Evolutionary conservation across 805 yeast species (phyloP).

Genomic region (Suhomyces sp.): DNA sequence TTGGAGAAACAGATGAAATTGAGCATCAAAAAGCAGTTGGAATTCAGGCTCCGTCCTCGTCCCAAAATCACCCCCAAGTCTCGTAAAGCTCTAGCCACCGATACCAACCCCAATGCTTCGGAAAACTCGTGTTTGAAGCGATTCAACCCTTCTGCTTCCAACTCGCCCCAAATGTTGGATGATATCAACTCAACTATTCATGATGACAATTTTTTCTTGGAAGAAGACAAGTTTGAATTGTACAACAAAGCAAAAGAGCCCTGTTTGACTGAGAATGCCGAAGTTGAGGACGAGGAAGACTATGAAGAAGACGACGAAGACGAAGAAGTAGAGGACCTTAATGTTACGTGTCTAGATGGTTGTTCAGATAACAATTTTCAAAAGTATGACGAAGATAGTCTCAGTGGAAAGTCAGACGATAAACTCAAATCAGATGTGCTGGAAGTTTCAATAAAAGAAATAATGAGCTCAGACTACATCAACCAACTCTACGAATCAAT

Average conservation of each 20-base stretch:
- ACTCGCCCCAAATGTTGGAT: slow-evolving; percentile 39
- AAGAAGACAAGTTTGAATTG: slow-evolving; percentile 34
- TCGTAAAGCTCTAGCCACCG: slow-evolving; percentile 16
- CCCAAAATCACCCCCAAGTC: slow-evolving; percentile 36
- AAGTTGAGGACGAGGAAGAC: slow-evolving; percentile 17
- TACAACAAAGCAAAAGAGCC: slow-evolving; percentile 20
- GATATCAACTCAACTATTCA: slow-evolving; percentile 26
- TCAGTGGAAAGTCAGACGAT: slow-evolving; percentile 1
- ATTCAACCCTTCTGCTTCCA: slow-evolving; percentile 35
- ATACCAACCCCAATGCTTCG: background rate
- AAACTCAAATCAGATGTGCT: slow-evolving; percentile 8
- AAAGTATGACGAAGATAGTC: background rate
- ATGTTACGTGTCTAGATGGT: background rate
- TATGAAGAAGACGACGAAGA: slow-evolving; percentile 28
- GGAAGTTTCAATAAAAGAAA: slow-evolving; percentile 1
- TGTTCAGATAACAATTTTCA: background rate
- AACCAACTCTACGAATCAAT: slow-evolving; percentile 33
- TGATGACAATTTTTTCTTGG: slow-evolving; percentile 30
- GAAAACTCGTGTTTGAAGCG: slow-evolving; percentile 14
- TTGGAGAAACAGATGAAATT: slow-evolving; percentile 35
- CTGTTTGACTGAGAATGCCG: slow-evolving; percentile 19
- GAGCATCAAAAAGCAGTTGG: slow-evolving; percentile 28
- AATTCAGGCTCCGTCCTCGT: slow-evolving; percentile 29
- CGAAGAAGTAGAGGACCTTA: slow-evolving; percentile 21
- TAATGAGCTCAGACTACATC: slow-evolving; percentile 16